A percentile compares a stretch with the other conserved stretches of the same genome.
Evolutionary conservation across 208 protist species (phyloP).

Genomic region (Leishmania guyanensis): DNA sequence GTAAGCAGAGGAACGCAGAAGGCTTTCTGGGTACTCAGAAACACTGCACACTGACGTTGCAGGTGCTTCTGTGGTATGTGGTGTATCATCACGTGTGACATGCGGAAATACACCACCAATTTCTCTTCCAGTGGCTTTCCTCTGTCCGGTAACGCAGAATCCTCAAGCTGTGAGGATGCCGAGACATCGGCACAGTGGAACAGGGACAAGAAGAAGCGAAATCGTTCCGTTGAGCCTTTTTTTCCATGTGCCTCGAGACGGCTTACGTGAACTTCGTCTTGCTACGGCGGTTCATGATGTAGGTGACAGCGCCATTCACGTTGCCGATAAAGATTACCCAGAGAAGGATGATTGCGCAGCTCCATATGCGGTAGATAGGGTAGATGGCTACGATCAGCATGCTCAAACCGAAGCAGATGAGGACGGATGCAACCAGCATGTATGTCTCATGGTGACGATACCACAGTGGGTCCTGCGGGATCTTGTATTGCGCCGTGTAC

Average conservation of each 20-base stretch:
- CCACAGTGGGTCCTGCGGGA: constrained; percentile 62
- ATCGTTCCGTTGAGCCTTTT: background rate
- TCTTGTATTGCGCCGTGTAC: constrained; percentile 58
- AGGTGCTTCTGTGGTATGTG: background rate
- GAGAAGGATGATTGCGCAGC: constrained; percentile 27
- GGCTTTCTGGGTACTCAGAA: background rate
- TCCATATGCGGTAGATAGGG: constrained; percentile 37
- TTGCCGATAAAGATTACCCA: constrained; percentile 31
- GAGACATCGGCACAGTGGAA: background rate
- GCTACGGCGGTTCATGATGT: constrained; percentile 10
- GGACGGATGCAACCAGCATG: constrained; percentile 33
- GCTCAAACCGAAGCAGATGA: constrained; percentile 24
- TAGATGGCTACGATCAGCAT: constrained; percentile 68
- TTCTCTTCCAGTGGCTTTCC: background rate
- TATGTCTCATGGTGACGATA: constrained; percentile 61
- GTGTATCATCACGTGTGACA: background rate
- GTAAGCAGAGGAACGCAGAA: background rate
- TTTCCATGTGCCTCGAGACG: background rate
- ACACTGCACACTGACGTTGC: background rate
- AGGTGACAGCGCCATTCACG: constrained; percentile 30
- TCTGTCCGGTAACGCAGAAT: background rate
- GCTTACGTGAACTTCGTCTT: constrained; percentile 20
- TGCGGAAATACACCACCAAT: background rate
- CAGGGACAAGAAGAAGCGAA: background rate
- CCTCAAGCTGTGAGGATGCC: background rate